Percentiles rank a stretch among this genome's conserved stretches.
These are phyloP conservation scores for Alternaria angustiovoidea DNA, from an alignment of 2,329 filamentous ascomycete genomes.

Conservation along the genomic window DNA sequence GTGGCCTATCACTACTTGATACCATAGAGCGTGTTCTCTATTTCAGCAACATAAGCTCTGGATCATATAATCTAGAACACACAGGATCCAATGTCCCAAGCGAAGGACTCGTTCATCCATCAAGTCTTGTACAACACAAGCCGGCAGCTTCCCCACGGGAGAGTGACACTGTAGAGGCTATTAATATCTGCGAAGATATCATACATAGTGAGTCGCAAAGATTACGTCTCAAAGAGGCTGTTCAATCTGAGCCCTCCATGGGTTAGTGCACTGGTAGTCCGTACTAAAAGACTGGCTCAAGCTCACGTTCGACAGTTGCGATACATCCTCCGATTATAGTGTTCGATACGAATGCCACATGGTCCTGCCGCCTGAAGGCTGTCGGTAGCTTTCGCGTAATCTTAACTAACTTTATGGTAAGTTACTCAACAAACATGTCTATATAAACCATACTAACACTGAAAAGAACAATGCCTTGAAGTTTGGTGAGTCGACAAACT, in stretches of 20 bases:
- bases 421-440: not conserved
- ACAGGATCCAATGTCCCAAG: slow-evolving; percentile 1
- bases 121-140: not conserved
- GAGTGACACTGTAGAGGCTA: not conserved
- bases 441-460: not conserved
- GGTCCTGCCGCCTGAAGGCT: slow-evolving; percentile 5
- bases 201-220: slow-evolving; percentile 7
- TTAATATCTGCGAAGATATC: slow-evolving; percentile 7
- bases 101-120: not conserved
- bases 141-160: not conserved
- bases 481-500: slow-evolving; percentile 4
- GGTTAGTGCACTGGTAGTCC: not conserved
- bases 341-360: slow-evolving; percentile 10
- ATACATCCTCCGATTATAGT: slow-evolving; percentile 3
- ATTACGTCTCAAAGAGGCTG: slow-evolving; percentile 7
- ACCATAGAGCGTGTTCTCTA: slow-evolving; percentile 15
- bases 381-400: slow-evolving; percentile 12
- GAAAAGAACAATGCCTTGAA: slow-evolving; percentile 12
- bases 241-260: slow-evolving; percentile 2
- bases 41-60: slow-evolving; percentile 16
- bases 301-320: not conserved
- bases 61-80: not conserved
- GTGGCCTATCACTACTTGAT: slow-evolving; percentile 10
- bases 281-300: not conserved
- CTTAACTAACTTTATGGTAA: slow-evolving; percentile 11